Base-by-base conservation (phyloP, 139 green algal genomes). In the Chlamydomonas schloesseri region DNA sequence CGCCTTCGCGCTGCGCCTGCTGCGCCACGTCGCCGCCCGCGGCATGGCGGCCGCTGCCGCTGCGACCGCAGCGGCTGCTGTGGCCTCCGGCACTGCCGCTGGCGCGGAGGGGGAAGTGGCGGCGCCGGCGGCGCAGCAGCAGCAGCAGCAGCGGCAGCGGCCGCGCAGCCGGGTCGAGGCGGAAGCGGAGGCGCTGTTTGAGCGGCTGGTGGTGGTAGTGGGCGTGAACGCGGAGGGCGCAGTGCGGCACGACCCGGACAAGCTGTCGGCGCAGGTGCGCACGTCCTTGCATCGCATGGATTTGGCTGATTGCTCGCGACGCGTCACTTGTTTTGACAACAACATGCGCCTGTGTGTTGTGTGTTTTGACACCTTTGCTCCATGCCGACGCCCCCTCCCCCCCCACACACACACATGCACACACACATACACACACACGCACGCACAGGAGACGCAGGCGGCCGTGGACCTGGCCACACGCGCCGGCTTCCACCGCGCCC, bases 1-100 rank as follows among this genome's bases (percentile, higher is more conserved):
- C 0, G 33, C 65, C 23, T 87, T 94, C 26, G 84, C 53, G 11
- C 47, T 89, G 37, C 81, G 68, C 13, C 87, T 94, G 84, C 71
- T 94, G 42, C 50, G 81, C n/a, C 89, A 90, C 57, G 14, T 91
- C 15, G 84, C 62, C 1, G 60, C 60, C 18, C 60, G 60, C 24
- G 67, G 6, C 8, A 62, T 9, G 34, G 47, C 80, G 3, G 18
- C 69, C 4, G 37, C 13, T 23, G 47, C 34, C 26, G 55, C 15
- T 34, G 62, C 73, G 3, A 3, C 69, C 2, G 37, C 13, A 2
- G 47, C 34, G 26, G 71, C 46, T 46, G 13, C 26, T 69, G 62
- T 8, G 28, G 58, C 18, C 28, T 18, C 3, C 62, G 26, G 13
- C 26, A 5, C 17, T 2, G 28, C 17, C 62, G 64, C 26, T 11